Evolutionary conservation across 2,329 filamentous ascomycete species (phyloP), one percentile per base, ranked within the genome.

Genomic region (Fusarium abutilonis): DNA sequence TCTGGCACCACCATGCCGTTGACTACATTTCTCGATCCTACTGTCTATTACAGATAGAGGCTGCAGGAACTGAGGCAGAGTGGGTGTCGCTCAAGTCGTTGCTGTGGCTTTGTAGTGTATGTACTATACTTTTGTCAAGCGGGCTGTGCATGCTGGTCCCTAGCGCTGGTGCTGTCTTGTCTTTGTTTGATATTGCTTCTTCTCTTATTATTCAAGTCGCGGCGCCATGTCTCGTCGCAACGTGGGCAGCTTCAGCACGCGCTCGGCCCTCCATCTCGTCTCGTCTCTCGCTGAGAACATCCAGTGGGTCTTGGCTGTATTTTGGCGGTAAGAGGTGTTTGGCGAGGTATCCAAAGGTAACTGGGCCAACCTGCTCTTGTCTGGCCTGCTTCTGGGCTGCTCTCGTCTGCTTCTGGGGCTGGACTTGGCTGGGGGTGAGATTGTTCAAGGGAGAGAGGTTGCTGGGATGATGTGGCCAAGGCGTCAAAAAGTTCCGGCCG

Each of bases 191-290:
- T 59, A 52, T 66, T 69, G 57, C 60, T 69, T 62, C 55, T 60
- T 43, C 48, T 53, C 36, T 58, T 60, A 26, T 54, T 41, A 51
- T 46, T 60, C 40, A 52, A 55, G 53, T 60, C 52, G 54, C 56
- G 47, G 61, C 63, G 52, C 66, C 59, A 61, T 69, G 67, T 69
- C 62, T 69, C 56, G 56, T 57, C 48, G 54, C 53, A 66, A 67
- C 63, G 63, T 61, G 63, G 53, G 55, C 48, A 48, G 50, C 61
- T 56, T 65, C 52, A 68, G 53, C 44, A 55, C 47, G 54, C 64
- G 55, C 56, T 60, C 55, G 53, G 53, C 63, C 50, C 58, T 49
- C 63, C 40, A 54, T 63, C 36, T 48, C 45, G 42, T 57, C 47
- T 62, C 38, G 23, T 60, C 60, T 60, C 55, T 65, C 41, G 44